Percentiles rank a stretch among this genome's conserved stretches.
Conservation (phyloP, 2,329 filamentous ascomycete species). For the Aspergillus sp. region DNA sequence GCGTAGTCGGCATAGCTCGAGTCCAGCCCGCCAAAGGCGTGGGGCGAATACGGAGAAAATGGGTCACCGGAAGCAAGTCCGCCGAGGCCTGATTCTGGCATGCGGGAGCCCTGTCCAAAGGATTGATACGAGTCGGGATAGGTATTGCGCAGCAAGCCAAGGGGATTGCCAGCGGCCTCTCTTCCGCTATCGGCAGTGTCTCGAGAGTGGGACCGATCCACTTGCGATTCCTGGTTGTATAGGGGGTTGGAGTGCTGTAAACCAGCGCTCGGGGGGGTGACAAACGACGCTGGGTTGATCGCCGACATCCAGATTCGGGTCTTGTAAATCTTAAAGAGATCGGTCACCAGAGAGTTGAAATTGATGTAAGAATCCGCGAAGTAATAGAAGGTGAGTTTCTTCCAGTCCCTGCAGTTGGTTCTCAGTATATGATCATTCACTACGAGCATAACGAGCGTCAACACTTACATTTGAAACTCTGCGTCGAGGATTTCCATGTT, state of each 20-base stretch:
- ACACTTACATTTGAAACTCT: conserved; percentile 94
- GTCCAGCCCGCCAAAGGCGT: conserved; percentile 40
- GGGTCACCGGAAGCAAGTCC: conserved; percentile 34
- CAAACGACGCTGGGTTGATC: conserved; percentile 95
- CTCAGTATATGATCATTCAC: conserved; percentile 11
- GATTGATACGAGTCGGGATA: conserved; percentile 40
- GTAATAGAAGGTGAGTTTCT: conserved; percentile 98
- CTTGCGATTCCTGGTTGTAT: conserved; percentile 42
- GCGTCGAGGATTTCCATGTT: conserved; percentile 99
- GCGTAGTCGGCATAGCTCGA: conserved; percentile 32
- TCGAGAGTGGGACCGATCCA: conserved; percentile 40
- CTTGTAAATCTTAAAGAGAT: conserved; percentile 99
- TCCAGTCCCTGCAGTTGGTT: conserved; percentile 74
- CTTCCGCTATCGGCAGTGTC: conserved; percentile 29
- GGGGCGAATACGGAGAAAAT: conserved; percentile 33
- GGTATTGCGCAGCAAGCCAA: conserved; percentile 30
- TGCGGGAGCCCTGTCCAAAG: conserved; percentile 31
- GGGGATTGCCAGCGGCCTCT: conserved; percentile 27
- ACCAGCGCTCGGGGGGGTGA: conserved; percentile 67
- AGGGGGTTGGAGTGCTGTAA: conserved; percentile 69
- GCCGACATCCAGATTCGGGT: conserved; percentile 99
- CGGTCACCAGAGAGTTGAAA: conserved; percentile 95
- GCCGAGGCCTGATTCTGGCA: conserved; percentile 29
- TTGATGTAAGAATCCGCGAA: conserved; percentile 98
- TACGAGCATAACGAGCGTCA: not conserved